Evolutionary conservation across 208 protist genomes (phyloP), one percentile per base, ranked within the genome.

Genomic region (Leishmania gerbilli): DNA sequence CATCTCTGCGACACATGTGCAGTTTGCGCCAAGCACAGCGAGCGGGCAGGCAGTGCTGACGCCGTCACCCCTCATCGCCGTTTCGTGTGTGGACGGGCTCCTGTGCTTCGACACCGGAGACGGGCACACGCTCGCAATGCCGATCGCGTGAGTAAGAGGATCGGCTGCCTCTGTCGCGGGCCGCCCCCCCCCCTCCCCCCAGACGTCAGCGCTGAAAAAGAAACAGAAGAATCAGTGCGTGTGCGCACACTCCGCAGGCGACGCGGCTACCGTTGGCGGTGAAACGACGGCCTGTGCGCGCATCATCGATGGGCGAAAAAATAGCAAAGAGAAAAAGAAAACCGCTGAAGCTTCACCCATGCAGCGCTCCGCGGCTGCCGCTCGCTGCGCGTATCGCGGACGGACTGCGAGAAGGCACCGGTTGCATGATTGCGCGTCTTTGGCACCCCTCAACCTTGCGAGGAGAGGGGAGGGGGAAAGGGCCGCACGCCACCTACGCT

Each of bases 81-180:
- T 82, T 15, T 85, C 82, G 7, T 76, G 74, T 21, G 77, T 82
- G 1, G 82, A 85, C 56, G 47, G 64, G 21, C 37, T 85, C 24
- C n/a, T 79, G 24, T 82, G 82, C 55, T 76, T 85, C 45, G 82
- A 85, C 55, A 85, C 72, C 24, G 24, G 19, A 42, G 55, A 82
- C 19, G 82, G 82, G 7, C 67, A 85, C 56, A 85, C 77, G 15
- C 65, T 85, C 2, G 76, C 74, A 31, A 24, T 81, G 13, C 58
- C 49, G 37, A 34, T 77, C 21, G 51, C 27, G 45, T 69, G 40
- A 71, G 67, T 24, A 21, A 31, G 15, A 53, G 3, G 40, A 51
- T 53, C 37, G 1, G 45, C 40, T n/a, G 67, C 42, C 67, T 47
- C 40, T 4, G 19, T n/a, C 15, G 2, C 21, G 40, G 40, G 37